Conservation (phyloP, 2,329 filamentous ascomycete genomes). For the Colletotrichum musicola region DNA sequence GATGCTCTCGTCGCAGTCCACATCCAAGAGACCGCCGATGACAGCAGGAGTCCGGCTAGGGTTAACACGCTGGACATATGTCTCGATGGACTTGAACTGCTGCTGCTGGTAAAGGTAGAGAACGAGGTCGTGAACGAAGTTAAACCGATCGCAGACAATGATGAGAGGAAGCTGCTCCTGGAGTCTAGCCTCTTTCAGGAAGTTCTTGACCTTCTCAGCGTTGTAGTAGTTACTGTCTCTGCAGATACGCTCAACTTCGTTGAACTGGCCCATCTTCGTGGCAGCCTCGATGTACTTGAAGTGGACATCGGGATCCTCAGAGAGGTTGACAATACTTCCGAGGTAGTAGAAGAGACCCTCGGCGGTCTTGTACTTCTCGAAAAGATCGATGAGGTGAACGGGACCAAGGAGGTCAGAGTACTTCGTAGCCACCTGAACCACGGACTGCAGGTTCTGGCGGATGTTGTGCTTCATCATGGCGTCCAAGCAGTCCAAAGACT, state of each 20-base stretch:
- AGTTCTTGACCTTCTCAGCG: conserved; percentile 98
- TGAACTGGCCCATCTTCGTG: conserved; percentile 91
- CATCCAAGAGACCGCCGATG: conserved; percentile 91
- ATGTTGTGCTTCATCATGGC: conserved; percentile 98
- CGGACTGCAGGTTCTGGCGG: conserved; percentile 93
- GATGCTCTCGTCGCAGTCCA: conserved; percentile 96
- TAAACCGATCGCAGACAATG: conserved; percentile 99
- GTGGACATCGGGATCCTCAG: conserved; percentile 93
- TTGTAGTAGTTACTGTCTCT: conserved; percentile 93
- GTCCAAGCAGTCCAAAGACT: conserved; percentile 92
- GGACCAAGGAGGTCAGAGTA: conserved; percentile 95
- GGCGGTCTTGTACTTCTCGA: conserved; percentile 97
- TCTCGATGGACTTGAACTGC: conserved; percentile 98
- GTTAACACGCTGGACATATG: conserved; percentile 98
- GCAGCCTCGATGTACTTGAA: conserved; percentile 99
- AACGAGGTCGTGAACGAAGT: conserved; percentile 97
- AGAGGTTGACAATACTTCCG: conserved; percentile 96
- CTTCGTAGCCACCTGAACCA: conserved; percentile 96
- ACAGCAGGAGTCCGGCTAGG: conserved; percentile 91
- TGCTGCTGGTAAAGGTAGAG: conserved; percentile 99
- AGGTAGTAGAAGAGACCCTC: conserved; percentile 99
- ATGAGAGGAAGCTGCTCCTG: conserved; percentile 95
- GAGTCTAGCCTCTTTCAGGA: conserved; percentile 94
- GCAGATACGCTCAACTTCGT: conserved; percentile 97
- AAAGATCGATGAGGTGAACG: conserved; percentile 88